Conservation (phyloP, 257 asterid species). For the Solanum tarapatanum region DNA sequence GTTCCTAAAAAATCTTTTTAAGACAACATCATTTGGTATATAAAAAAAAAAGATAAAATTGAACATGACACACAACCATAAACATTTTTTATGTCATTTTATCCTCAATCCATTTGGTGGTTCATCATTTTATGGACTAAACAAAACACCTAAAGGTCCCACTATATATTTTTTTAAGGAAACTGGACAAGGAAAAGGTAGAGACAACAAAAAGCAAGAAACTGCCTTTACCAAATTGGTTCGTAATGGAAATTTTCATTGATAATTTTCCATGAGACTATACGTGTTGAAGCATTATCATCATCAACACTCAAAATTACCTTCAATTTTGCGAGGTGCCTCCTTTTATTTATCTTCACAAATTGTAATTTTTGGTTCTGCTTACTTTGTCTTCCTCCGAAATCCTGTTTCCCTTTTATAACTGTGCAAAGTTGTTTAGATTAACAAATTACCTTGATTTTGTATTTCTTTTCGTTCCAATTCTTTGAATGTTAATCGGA, state of each 20-base stretch:
- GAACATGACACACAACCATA: neutral
- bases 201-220: neutral
- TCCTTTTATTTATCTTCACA: neutral
- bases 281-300: slow-evolving; percentile 12
- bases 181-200: neutral
- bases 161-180: neutral
- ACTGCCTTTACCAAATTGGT: neutral
- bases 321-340: neutral
- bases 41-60: neutral
- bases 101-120: neutral
- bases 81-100: neutral
- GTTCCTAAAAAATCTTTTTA: neutral
- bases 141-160: neutral
- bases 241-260: neutral
- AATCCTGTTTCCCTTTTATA: neutral
- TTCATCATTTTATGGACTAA: neutral
- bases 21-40: neutral
- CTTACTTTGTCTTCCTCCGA: neutral
- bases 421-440: neutral
- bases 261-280: neutral
- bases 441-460: neutral
- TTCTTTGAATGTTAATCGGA: neutral
- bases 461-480: neutral
- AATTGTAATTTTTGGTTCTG: neutral
- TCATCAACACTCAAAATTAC: neutral